phyloP scores from a whole-genome alignment of 179 eudicot genomes.

The Kewa caespitosa region DNA sequence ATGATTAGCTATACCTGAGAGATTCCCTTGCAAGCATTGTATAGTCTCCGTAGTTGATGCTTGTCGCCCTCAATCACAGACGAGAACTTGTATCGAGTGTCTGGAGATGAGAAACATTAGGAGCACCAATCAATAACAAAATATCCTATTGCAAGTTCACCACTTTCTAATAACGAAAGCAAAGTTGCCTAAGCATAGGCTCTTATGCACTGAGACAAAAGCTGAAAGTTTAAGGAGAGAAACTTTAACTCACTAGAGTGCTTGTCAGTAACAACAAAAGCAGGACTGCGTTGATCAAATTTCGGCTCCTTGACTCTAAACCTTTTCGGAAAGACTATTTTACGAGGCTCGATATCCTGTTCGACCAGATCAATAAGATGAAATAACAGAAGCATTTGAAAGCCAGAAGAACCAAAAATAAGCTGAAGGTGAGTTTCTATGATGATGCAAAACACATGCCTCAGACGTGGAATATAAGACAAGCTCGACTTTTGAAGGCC shows the following conservation, averaged over 20 bases:
- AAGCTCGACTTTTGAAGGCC: slow-evolving; percentile 66
- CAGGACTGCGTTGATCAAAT: slow-evolving; percentile 59
- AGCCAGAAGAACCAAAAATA: no score
- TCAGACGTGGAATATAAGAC: slow-evolving; percentile 59
- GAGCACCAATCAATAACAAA: no score
- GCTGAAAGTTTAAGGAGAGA: slow-evolving; percentile 8
- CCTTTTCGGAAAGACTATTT: slow-evolving; percentile 51
- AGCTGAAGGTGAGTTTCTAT: neutral
- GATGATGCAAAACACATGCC: slow-evolving; percentile 33
- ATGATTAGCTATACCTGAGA: slow-evolving; percentile 80
- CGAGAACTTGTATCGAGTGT: slow-evolving; percentile 59
- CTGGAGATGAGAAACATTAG: slow-evolving; percentile 43
- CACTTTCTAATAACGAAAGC: no score
- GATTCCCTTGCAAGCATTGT: slow-evolving; percentile 85
- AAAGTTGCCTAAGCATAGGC: no score
- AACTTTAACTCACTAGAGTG: slow-evolving; percentile 43
- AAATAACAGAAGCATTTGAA: neutral
- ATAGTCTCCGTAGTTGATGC: slow-evolving; percentile 62
- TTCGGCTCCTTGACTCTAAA: slow-evolving; percentile 69
- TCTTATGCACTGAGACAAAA: no score
- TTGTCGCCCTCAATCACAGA: slow-evolving; percentile 51
- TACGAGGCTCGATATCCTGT: slow-evolving; percentile 77
- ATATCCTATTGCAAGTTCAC: no score
- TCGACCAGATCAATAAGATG: neutral
- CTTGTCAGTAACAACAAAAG: slow-evolving; percentile 52